Conservation (phyloP, 2,329 filamentous ascomycete species). For the Botryotinia narcissicola region DNA sequence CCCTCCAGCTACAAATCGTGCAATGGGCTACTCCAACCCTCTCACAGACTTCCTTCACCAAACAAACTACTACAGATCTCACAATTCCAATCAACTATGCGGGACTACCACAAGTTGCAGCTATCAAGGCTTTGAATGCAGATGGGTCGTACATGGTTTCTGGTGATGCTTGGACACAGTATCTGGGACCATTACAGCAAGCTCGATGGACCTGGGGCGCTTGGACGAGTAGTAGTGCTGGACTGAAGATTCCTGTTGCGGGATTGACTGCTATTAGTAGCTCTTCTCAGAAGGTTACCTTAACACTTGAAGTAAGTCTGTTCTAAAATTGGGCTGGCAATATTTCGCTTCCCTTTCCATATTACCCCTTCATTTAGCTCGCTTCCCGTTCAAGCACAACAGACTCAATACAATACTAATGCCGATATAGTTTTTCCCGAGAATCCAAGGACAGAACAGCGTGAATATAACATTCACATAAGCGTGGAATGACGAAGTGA, state of each 20-base stretch:
- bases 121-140: constrained; percentile 49
- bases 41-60: constrained; percentile 21
- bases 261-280: constrained; percentile 41
- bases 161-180: constrained; percentile 54
- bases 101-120: constrained; percentile 49
- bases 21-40: constrained; percentile 50
- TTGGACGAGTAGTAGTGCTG: constrained; percentile 49
- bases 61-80: constrained; percentile 35
- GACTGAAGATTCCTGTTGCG: constrained; percentile 48
- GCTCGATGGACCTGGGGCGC: constrained; percentile 48
- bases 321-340: no score
- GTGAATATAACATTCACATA: constrained; percentile 11
- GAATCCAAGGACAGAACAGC: constrained; percentile 12
- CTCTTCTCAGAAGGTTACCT: neutral
- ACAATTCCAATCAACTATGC: constrained; percentile 52
- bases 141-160: constrained; percentile 49
- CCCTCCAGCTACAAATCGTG: constrained; percentile 48
- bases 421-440: neutral
- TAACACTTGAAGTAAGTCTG: constrained; percentile 1
- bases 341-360: neutral
- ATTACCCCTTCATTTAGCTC: neutral
- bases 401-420: neutral
- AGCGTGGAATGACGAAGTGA: neutral
- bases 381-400: neutral
- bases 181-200: constrained; percentile 51